Evolutionary conservation across 148 eudicot species (phyloP), one percentile per base, ranked within the genome.

Genomic region (Rhododendron griersonianum): DNA sequence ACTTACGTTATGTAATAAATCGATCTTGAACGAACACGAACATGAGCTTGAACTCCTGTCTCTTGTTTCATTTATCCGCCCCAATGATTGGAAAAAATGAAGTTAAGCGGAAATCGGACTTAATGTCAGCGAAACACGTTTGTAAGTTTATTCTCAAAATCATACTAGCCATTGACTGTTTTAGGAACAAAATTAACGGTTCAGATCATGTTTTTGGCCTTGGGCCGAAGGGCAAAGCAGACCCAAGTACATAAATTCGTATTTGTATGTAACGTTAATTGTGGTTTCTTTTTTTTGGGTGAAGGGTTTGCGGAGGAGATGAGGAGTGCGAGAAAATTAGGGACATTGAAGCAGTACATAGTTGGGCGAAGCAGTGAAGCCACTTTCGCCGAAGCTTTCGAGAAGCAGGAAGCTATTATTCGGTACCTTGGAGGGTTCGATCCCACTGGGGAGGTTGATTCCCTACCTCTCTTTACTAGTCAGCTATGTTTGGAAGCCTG

Each of bases 331-430:
- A 92, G 93, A 83, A 94, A 91, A 88, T 45, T 95, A 30, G 95
- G 96, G 84, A 82, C 92, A 8, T 88, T 94, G 84, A 95, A 95
- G 91, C 90, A 95, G 84, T 94, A 87, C 83, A 48, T 93, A 80
- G 98, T 95, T 11, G 98, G 98, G 63, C 82, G 96, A 90, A 84
- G 97, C 90, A 95, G 98, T 57, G 97, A 93, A 86, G 93, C 96
- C 33, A 95, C 97, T 45, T 94, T 93, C 84, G 81, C 94, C 1
- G 93, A 92, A 81, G 98, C 96, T 35, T 93, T 95, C 65, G 93
- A 87, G 89, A 95, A 93, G 94, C 95, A 94, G 83, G 97, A 94
- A 88, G 92, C 90, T 3, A 92, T 95, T 81, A 89, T 95, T 81
- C 93, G 97, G 59, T 91, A 74, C 84, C 95, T 95, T 28, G 95